Evolutionary conservation across 1,284 basidiomycete genomes (phyloP).

Genomic region (Puccinia coronata): DNA sequence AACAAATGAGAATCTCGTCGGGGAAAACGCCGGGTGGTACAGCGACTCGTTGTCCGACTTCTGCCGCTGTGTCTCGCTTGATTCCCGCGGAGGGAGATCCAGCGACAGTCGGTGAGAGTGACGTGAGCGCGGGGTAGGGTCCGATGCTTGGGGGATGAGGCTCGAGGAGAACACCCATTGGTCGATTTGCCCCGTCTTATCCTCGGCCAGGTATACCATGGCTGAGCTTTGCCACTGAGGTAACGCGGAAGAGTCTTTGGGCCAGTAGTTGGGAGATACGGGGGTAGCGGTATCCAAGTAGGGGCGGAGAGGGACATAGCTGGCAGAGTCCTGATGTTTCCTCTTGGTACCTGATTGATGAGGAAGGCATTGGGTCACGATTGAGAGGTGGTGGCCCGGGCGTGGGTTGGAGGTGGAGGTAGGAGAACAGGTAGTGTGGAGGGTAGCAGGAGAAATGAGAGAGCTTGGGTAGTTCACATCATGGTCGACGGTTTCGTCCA

Average conservation of each 20-base stretch:
- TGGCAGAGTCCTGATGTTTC: not conserved
- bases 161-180: slow-evolving; percentile 1
- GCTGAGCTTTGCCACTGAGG: slow-evolving; percentile 5
- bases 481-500: not conserved
- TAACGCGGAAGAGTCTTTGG: not conserved
- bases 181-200: not conserved
- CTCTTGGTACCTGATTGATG: not conserved
- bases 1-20: not conserved
- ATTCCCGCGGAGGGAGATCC: not conserved
- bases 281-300: not conserved
- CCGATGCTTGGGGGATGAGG: not conserved
- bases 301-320: not conserved
- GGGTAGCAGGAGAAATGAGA: too few species aligned
- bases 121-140: not conserved
- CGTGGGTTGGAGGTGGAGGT: not conserved
- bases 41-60: not conserved
- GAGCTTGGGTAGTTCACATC: not conserved
- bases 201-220: not conserved
- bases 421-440: too few species aligned
- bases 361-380: not conserved
- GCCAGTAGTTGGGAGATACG: not conserved
- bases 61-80: too few species aligned
- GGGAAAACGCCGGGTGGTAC: not conserved
- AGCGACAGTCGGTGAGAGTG: not conserved
- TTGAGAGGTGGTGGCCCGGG: not conserved